Evolutionary conservation across 1,139 yeast genomes (phyloP).

Genomic region (Magnusiomyces clavatus): DNA sequence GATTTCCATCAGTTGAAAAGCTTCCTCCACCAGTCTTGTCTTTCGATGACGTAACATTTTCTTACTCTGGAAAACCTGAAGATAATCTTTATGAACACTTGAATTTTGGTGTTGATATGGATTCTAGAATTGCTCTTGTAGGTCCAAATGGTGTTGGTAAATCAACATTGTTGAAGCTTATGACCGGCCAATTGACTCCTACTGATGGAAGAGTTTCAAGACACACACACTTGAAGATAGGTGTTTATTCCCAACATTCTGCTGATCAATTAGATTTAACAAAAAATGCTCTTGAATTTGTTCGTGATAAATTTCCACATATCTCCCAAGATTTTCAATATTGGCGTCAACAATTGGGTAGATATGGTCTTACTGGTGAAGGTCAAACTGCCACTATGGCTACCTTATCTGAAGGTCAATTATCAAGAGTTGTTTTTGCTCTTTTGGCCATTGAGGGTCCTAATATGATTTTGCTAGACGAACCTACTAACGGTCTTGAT

Average conservation of each 20-base stretch:
- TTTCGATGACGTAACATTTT: conserved; percentile 87
- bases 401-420: conserved; percentile 96
- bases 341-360: conserved; percentile 98
- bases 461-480: conserved; percentile 89
- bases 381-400: conserved; percentile 99
- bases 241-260: conserved; percentile 98
- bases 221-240: conserved; percentile 95
- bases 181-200: conserved; percentile 90
- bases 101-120: conserved; percentile 99
- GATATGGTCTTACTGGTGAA: conserved; percentile 98
- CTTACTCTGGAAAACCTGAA: conserved; percentile 82
- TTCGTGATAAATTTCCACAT: conserved; percentile 82
- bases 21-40: conserved; percentile 98
- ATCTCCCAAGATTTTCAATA: conserved; percentile 97
- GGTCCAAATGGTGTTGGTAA: conserved; percentile 99
- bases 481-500: conserved; percentile 99
- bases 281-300: conserved; percentile 91
- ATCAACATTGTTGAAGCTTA: conserved; percentile 87
- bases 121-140: conserved; percentile 93
- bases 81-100: conserved; percentile 83
- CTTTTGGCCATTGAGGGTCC: conserved; percentile 92
- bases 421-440: conserved; percentile 98
- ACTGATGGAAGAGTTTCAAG: conserved; percentile 93
- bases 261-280: conserved; percentile 96
- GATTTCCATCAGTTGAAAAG: conserved; percentile 93